Base-by-base conservation (phyloP, 768 basidiomycete species). In the Gautieria morchelliformis region DNA sequence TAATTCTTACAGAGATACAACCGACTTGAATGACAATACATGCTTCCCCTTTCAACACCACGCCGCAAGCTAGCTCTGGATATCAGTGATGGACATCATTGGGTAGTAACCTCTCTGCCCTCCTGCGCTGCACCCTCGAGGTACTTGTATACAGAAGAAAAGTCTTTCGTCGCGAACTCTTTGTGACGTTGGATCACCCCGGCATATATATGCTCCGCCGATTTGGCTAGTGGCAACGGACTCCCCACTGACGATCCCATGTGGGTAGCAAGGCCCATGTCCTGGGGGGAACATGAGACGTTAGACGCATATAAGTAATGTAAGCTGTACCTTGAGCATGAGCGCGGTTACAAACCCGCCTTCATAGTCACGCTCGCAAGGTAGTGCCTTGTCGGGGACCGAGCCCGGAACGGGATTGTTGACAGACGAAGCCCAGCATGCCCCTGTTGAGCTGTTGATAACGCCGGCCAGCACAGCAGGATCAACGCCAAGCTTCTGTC, bases 391-490 rank as follows among this genome's bases (percentile, higher is more conserved):
- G 52, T 75, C 82, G 7, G 81, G 78, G 48, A 92, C 70, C 15
- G 91, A 82, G 19, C 76, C 76, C 7, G 85, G 89, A 22, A 90
- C 90, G 5, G 92, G 92, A 64, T 94, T 94, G 73, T 94, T 95
- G 39, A 87, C 83, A 0, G 84, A 83, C 24, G 85, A 84, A 15
- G 89, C 78, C 89, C 90, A 92, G 65, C 89, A 93, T 17, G 77
- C 75, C 4, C 89, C 91, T 3, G 88, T 90, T 60, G 85, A 87
- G 65, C 78, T 92, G 67, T 93, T 93, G 61, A 95, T 83, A 4
- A 94, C 89, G 5, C 82, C 77, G 3, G 92, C 87, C 20, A 95
- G 77, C 32, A 93, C 74, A 9, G 76, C 75, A 17, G 91, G 81
- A 47, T 90, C 78, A 56, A 95, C 71, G 3, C 92, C 93, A n/a